Evolutionary conservation across 345 rosid genomes (phyloP).

Genomic region (Fremontodendron californicum): DNA sequence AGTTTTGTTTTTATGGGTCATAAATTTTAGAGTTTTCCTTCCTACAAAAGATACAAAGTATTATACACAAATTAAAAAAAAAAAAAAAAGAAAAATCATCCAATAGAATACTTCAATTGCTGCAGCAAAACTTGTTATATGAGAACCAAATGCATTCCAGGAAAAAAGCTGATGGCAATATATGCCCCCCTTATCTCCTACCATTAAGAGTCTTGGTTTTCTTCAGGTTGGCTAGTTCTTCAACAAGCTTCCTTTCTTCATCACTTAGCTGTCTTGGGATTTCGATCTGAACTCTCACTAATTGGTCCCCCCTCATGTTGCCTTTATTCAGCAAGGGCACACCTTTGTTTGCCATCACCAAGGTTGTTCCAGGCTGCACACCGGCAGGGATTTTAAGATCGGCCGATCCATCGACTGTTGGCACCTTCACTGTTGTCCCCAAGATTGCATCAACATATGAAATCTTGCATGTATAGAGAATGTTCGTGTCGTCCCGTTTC

Average conservation of each 20-base stretch:
- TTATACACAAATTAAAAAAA: too few species aligned
- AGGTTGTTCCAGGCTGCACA: conserved; percentile 32
- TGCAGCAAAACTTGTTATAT: background rate
- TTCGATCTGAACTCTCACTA: background rate
- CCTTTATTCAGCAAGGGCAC: conserved; percentile 4
- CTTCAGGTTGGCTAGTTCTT: conserved; percentile 39
- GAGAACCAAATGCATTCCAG: background rate
- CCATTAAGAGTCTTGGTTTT: conserved; percentile 26
- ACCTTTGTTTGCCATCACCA: conserved; percentile 37
- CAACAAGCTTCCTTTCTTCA: conserved; percentile 18
- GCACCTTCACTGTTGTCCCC: conserved; percentile 34
- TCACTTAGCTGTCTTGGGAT: background rate
- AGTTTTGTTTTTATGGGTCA: too few species aligned
- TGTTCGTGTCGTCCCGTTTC: conserved; percentile 33
- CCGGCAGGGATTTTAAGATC: conserved; percentile 43
- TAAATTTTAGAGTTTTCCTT: too few species aligned
- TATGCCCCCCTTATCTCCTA: conserved; percentile 8
- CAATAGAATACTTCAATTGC: background rate
- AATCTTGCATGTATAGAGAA: conserved; percentile 40
- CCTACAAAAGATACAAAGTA: too few species aligned
- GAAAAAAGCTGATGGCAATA: too few species aligned
- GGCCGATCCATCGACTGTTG: conserved; percentile 38
- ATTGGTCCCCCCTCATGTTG: conserved; percentile 1
- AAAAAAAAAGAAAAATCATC: too few species aligned
- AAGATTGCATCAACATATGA: conserved; percentile 42